Evolutionary conservation across 495 filamentous ascomycete species (phyloP), one percentile per base, ranked within the genome.

Genomic region (Cetradonia linearis): DNA sequence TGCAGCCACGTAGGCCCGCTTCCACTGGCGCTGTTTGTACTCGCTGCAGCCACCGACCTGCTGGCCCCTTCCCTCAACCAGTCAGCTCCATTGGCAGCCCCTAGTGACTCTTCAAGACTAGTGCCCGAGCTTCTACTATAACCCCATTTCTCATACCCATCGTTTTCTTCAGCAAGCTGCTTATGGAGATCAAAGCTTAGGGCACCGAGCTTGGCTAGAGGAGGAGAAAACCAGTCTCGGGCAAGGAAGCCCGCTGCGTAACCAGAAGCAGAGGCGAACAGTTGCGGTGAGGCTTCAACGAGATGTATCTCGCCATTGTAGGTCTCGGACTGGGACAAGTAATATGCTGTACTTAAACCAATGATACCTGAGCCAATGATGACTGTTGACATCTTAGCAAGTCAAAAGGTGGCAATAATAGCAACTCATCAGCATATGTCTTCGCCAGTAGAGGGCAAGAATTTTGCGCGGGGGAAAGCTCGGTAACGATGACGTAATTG

Each of bases 321-420:
- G 20, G 78, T 77, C n/a, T 70, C 52, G 34, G 77, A 74, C 37
- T 81, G 71, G 25, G 81, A 81, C 48, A 89, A 78, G 67, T 88
- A 89, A 70, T 86, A 90, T 13, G 87, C 88, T 28, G 85, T 87
- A n/a, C 86, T 85, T 50, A 81, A 70, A 61, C 86, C 86, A 42
- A 93, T 88, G 70, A 93, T 90, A 55, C 88, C 88, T 54, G 81
- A 80, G 53, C 88, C 88, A 50, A 93, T 70, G 60, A 92, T 90
- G 34, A 90, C 80, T 23, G 83, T 91, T 30, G 73, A 59, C 75
- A 77, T 77, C 40, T 67, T 65, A 5, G 20, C 30, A 9, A 7
- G 18, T 46, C 1, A 23, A 6, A 36, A 16, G 7, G 11, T 56
- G 36, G 54, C 23, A 9, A 16, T 8, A 38, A 27, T 13, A 28